Evolutionary conservation across 345 rosid species (phyloP).

Genomic region (Eucalyptus rudis): DNA sequence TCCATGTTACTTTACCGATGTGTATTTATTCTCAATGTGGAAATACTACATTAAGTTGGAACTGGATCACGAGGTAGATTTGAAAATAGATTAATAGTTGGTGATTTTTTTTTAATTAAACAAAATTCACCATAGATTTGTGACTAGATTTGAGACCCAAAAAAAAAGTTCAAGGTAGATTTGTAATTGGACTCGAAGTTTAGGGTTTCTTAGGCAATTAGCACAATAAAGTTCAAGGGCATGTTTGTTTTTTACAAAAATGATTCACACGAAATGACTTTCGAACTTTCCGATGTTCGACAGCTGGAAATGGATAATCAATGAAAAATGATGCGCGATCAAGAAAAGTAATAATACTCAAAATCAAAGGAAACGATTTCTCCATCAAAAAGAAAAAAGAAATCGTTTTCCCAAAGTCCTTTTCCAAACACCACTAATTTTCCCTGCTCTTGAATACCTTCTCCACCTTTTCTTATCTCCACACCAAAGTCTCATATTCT

Average conservation of each 20-base stretch:
- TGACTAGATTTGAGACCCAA: too few relatives aligned
- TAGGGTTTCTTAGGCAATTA: too few relatives aligned
- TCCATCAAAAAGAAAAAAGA: neutral
- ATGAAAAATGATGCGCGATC: neutral
- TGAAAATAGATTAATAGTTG: too few relatives aligned
- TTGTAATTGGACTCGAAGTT: rapidly evolving
- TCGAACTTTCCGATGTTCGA: neutral
- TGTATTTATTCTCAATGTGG: too few relatives aligned
- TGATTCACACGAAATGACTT: neutral
- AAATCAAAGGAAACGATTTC: neutral
- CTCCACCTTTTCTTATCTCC: neutral
- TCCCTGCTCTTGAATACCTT: neutral
- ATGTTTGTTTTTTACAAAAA: neutral
- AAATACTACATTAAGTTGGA: too few relatives aligned
- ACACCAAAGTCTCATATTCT: neutral
- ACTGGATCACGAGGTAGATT: too few relatives aligned
- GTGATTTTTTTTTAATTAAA: too few relatives aligned
- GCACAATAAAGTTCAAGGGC: neutral
- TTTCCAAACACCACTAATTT: neutral
- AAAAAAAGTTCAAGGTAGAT: rapidly evolving
- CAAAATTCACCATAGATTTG: too few relatives aligned
- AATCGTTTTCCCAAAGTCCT: neutral
- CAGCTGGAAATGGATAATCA: neutral
- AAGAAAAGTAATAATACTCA: neutral
- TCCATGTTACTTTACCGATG: rapidly evolving